Evolutionary conservation across 257 asterid species (phyloP).

Genomic region (Osmanthus fragrans): DNA sequence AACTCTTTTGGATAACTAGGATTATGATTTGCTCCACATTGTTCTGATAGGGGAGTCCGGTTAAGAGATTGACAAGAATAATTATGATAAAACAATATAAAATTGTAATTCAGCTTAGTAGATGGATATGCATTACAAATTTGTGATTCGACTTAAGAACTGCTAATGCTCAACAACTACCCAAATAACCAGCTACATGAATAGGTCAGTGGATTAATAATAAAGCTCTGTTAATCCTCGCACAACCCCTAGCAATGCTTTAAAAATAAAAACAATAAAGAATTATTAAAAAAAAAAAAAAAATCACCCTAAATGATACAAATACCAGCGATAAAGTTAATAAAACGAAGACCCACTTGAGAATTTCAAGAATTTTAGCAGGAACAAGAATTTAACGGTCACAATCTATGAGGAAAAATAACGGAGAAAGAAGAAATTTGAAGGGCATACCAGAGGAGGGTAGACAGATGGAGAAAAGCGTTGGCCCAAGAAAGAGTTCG

Average conservation of each 20-base stretch:
- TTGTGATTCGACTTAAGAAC: background rate
- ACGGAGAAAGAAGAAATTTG: background rate
- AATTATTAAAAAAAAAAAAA: background rate
- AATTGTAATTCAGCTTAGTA: background rate
- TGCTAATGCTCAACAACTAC: background rate
- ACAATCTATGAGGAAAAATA: background rate
- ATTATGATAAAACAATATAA: background rate
- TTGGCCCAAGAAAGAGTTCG: constrained; percentile 72
- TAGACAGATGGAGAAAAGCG: constrained; percentile 53
- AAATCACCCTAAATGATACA: too few species aligned
- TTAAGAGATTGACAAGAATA: background rate
- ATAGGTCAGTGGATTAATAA: background rate
- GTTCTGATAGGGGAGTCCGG: background rate
- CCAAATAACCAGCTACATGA: background rate
- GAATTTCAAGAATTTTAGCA: background rate
- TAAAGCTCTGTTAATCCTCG: background rate
- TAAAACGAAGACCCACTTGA: background rate
- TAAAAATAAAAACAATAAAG: background rate
- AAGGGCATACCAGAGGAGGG: constrained; percentile 51
- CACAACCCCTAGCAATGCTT: background rate
- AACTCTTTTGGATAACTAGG: background rate
- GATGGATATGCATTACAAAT: background rate
- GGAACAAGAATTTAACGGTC: background rate
- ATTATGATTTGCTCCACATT: background rate
- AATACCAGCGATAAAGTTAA: background rate